Evolutionary conservation across 2,329 filamentous ascomycete genomes (phyloP).

Genomic region (Neocatenulostroma microsporum): DNA sequence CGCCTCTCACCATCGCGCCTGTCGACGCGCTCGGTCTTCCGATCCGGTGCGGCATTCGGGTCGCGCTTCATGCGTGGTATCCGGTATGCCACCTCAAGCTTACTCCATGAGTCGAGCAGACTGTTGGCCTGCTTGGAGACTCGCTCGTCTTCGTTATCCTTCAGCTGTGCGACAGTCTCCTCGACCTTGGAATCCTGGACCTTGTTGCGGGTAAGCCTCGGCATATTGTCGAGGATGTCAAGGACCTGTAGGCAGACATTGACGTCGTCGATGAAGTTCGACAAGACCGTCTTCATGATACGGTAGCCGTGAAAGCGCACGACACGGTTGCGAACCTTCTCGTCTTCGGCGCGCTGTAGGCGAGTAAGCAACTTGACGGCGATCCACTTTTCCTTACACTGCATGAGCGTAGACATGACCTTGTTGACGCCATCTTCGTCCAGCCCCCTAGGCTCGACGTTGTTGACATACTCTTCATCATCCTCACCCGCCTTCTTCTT

Average conservation of each 20-base stretch:
- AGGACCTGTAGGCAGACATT: constrained; percentile 86
- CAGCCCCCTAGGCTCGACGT: constrained; percentile 68
- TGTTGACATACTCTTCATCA: constrained; percentile 92
- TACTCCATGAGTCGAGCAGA: constrained; percentile 78
- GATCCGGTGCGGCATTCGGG: constrained; percentile 48
- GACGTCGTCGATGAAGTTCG: constrained; percentile 77
- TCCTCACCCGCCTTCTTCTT: constrained; percentile 90
- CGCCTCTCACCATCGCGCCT: constrained; percentile 47
- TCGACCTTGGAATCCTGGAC: constrained; percentile 96
- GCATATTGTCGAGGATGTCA: constrained; percentile 80
- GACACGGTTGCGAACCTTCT: constrained; percentile 77
- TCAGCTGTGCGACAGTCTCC: constrained; percentile 62
- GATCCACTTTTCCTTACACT: constrained; percentile 99
- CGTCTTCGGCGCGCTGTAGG: constrained; percentile 78
- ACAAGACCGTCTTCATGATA: constrained; percentile 80
- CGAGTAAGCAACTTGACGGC: constrained; percentile 87
- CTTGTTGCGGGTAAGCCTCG: constrained; percentile 89
- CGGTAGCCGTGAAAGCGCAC: constrained; percentile 97
- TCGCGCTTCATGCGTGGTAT: constrained; percentile 87
- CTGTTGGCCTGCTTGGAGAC: constrained; percentile 64
- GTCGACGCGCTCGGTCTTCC: constrained; percentile 58
- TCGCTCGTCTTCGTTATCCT: constrained; percentile 56
- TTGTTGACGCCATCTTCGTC: constrained; percentile 80
- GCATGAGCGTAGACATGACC: constrained; percentile 93
- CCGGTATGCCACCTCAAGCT: constrained; percentile 81